Conservation (phyloP, 306 rosid genomes). For the Benincasa hispida region DNA sequence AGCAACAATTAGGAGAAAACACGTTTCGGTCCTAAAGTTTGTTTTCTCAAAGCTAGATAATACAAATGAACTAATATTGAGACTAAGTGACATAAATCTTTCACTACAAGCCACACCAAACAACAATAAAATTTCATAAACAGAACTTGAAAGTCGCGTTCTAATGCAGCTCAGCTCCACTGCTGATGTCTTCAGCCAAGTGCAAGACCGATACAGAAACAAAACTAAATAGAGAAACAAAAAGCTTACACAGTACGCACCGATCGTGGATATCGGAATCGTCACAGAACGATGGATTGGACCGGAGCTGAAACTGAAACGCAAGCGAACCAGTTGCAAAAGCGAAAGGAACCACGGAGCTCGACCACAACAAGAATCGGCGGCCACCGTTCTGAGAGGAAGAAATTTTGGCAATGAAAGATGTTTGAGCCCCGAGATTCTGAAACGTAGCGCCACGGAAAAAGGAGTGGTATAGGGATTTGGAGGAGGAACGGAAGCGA, state of each 20-base stretch:
- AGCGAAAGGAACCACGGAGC: slow-evolving; percentile 47
- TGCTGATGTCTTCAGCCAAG: background rate
- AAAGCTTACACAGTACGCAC: slow-evolving; percentile 24
- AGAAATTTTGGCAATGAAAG: slow-evolving; percentile 6
- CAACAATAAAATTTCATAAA: background rate
- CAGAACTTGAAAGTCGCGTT: background rate
- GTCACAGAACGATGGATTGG: slow-evolving; percentile 36
- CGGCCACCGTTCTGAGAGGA: slow-evolving; percentile 12
- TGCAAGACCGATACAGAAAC: background rate
- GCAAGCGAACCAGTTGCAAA: slow-evolving; percentile 63
- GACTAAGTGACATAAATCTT: background rate
- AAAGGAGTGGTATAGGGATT: slow-evolving; percentile 15
- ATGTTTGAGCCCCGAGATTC: slow-evolving; percentile 5
- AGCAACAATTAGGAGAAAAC: background rate
- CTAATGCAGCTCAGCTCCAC: background rate
- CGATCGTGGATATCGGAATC: slow-evolving; percentile 18
- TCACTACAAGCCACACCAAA: background rate
- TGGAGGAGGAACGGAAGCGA: slow-evolving; percentile 52
- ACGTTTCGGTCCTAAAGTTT: background rate
- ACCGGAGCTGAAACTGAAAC: slow-evolving; percentile 34
- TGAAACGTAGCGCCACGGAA: slow-evolving; percentile 11
- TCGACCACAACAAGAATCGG: slow-evolving; percentile 19
- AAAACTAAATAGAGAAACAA: background rate
- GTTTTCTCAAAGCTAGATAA: background rate
- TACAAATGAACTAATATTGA: background rate